Evolutionary conservation across 148 eudicot genomes (phyloP), one percentile per base, ranked within the genome.

Genomic region (Fagopyrum homotropicum): DNA sequence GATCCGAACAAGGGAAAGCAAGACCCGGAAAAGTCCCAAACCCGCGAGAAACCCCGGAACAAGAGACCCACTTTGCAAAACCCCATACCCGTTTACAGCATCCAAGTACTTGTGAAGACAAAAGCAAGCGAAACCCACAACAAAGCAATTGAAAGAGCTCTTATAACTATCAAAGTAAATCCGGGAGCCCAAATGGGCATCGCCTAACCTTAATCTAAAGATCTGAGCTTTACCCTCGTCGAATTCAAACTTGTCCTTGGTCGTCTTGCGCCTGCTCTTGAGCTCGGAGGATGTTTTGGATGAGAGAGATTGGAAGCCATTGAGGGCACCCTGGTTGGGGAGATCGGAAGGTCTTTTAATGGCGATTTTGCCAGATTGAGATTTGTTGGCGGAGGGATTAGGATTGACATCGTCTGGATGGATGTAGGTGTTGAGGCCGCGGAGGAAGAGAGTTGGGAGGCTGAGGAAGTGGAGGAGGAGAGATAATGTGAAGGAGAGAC

Each of bases 181-280:
- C 2, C 99, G 82, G 9, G 98, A 81, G 48, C 80, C 78, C 45
- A 96, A 81, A 45, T 89, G 98, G n/a, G 86, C 86, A 76, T 92
- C 93, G 78, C 84, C 85, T 85, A 96, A 90, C 45, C 79, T 89
- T 19, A 96, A 83, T 48, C 99, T 76, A 74, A 92, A 92, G 98
- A 96, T 96, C 97, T 96, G 99, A 70, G 99, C 99, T 80, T 96
- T 96, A 74, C 61, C 83, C 75, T 96, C 99, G 77, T 96, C 98
- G 74, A 96, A 96, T 78, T 90, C 97, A 55, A 90, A 88, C 49
- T 77, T 89, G 10, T 90, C 87, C 69, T 87, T 86, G 46, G 86
- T 57, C 57, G 86, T 57, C 57, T 88, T 88, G 80, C 84, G 92
- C 77, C 97, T 88, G 86, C 86, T 88, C 77, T 79, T 92, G 12